These are phyloP conservation scores for Pseudozyma sp. DNA, from an alignment of 1,284 basidiomycete species.

Conservation along the genomic window DNA sequence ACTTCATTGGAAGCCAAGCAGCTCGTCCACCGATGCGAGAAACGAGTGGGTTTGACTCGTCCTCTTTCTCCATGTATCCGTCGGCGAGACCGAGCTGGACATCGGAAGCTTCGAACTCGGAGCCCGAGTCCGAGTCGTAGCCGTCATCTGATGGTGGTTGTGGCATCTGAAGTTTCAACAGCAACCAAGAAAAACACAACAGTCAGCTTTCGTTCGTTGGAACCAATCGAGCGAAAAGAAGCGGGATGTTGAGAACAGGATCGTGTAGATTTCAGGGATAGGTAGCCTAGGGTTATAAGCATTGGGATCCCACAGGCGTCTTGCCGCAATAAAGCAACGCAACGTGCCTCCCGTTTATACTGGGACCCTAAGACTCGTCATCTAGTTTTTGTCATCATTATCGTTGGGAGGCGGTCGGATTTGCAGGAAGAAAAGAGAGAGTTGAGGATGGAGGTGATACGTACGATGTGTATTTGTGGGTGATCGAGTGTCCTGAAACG, in stretches of 20 bases:
- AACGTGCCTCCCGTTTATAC: conserved; percentile 46
- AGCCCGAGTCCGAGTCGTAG: conserved; percentile 60
- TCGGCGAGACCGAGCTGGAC: conserved; percentile 66
- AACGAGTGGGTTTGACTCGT: conserved; percentile 66
- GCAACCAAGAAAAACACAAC: background rate
- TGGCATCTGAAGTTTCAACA: conserved; percentile 38
- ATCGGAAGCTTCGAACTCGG: conserved; percentile 52
- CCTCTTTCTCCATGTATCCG: conserved; percentile 59
- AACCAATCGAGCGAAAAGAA: background rate
- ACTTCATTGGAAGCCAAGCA: conserved; percentile 61
- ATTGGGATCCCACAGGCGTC: conserved; percentile 46
- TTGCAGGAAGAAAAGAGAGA: background rate
- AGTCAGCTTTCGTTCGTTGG: conserved; percentile 13
- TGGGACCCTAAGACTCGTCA: conserved; percentile 64
- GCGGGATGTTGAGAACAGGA: background rate
- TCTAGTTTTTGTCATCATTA: conserved; percentile 62
- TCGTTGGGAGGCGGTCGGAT: background rate
- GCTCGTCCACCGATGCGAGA: conserved; percentile 65
- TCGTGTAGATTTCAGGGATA: conserved; percentile 49
- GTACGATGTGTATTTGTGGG: conserved; percentile 21
- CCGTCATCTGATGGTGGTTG: conserved; percentile 51
- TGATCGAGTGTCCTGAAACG: conserved; percentile 50
- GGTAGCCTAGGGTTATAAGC: conserved; percentile 64
- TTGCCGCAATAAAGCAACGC: conserved; percentile 27
- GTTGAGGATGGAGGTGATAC: conserved; percentile 3